phyloP scores from a whole-genome alignment of 2,329 filamentous ascomycete species.

The Alternaria conjuncta region DNA sequence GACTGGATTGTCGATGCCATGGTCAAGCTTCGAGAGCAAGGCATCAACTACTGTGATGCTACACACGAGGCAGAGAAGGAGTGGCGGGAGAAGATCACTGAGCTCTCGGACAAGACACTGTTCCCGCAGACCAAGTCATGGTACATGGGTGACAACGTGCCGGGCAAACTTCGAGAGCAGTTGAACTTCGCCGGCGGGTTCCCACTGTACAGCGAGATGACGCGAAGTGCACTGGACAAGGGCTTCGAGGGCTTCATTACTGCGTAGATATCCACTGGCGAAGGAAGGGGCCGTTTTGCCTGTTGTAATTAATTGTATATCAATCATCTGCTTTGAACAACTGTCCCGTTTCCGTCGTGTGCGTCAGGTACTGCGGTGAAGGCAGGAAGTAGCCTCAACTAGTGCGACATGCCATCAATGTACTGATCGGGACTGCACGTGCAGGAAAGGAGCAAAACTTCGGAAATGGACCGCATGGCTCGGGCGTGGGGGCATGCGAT shows the following conservation, averaged over 20 bases:
- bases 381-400: background rate
- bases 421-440: background rate
- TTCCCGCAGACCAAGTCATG: slow-evolving; percentile 51
- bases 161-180: slow-evolving; percentile 55
- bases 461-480: background rate
- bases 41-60: slow-evolving; percentile 50
- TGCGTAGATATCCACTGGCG: slow-evolving; percentile 18
- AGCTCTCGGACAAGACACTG: slow-evolving; percentile 51
- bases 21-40: slow-evolving; percentile 45
- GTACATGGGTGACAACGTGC: slow-evolving; percentile 56
- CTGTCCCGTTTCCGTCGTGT: background rate
- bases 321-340: background rate
- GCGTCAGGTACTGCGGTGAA: background rate
- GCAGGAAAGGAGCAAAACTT: background rate
- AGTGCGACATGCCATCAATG: background rate
- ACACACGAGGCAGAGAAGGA: slow-evolving; percentile 51
- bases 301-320: background rate
- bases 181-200: slow-evolving; percentile 54
- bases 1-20: slow-evolving; percentile 56
- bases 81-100: slow-evolving; percentile 51
- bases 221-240: slow-evolving; percentile 47
- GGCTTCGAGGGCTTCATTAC: slow-evolving; percentile 45
- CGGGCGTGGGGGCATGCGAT: background rate
- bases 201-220: slow-evolving; percentile 50
- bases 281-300: background rate